Base-by-base conservation (phyloP, 2,329 filamentous ascomycete species). In the Aureobasidium sp. region DNA sequence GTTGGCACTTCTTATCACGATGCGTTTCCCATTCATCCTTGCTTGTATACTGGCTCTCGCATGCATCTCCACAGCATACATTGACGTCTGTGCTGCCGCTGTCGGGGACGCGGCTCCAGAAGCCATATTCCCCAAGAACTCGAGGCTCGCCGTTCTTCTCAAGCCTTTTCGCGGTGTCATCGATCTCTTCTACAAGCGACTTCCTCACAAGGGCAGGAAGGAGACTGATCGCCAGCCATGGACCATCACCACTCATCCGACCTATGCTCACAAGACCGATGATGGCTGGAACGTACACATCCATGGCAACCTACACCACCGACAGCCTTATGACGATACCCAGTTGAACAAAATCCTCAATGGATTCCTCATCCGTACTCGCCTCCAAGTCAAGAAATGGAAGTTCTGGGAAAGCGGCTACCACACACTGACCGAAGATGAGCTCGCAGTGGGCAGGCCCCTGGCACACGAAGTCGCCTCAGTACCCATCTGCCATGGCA, bases 251-350 rank as follows among this genome's bases (percentile, higher is more conserved):
- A 89, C 88, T 62, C 69, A 89, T 8, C 86, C 86, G 2, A 73
- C 73, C 1, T 77, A 77, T 9, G 88, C 78, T 17, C 90, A 90
- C 64, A 90, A 86, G 85, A 89, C 87, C 1, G 77, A 84, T 11
- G 72, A 82, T 55, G 84, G 85, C 46, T 90, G 87, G 88, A 88
- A 83, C 63, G 78, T 90, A 6, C 80, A 85, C 29, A 80, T 90
- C 59, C 87, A 86, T 64, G 88, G 87, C 65, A 89, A 89, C 68
- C 83, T 89, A 10, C 89, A 84, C 76, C 89, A 88, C 69, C 79
- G 85, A 60, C 86, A 87, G 1, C 79, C 86, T 55, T 83, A 86
- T 43, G 79, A 78, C 1, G 76, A 82, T 66, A 74, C 75, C 27
- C 86, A 81, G 66, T 84, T 86, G 61, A 84, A 89, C 64, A 70